These are phyloP conservation scores for Nevesoporus exiguus DNA, from an alignment of 768 basidiomycete genomes.

Conservation along the genomic window DNA sequence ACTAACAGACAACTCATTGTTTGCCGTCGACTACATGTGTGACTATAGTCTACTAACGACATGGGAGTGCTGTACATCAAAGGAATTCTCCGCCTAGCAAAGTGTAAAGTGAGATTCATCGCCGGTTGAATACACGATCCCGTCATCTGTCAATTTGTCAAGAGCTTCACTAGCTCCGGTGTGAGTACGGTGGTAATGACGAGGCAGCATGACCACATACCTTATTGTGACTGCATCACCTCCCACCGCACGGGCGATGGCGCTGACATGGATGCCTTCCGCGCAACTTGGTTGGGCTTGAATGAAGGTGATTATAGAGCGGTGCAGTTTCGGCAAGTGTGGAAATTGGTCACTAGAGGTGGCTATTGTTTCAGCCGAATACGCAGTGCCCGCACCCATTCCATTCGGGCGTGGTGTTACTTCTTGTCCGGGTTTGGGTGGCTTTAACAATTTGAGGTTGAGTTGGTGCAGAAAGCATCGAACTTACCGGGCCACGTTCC, in stretches of 20 bases:
- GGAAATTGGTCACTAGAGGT: constrained; percentile 44
- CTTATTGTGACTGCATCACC: constrained; percentile 58
- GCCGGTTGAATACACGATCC: constrained; percentile 73
- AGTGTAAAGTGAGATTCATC: constrained; percentile 78
- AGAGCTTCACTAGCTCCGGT: constrained; percentile 54
- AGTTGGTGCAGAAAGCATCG: background rate
- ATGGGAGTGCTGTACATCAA: background rate
- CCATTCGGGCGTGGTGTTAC: constrained; percentile 7
- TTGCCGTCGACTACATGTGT: too few species aligned
- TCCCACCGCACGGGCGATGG: constrained; percentile 65
- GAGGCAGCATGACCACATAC: constrained; percentile 34
- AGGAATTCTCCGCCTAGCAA: constrained; percentile 31
- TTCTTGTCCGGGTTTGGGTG: constrained; percentile 32
- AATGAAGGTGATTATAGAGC: constrained; percentile 66
- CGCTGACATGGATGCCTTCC: constrained; percentile 73
- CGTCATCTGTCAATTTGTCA: constrained; percentile 76
- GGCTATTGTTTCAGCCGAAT: constrained; percentile 36
- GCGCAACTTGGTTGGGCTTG: constrained; percentile 40
- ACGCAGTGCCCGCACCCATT: constrained; percentile 36
- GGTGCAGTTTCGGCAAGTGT: constrained; percentile 57
- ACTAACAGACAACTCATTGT: background rate
- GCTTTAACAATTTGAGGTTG: constrained; percentile 22
- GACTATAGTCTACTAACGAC: background rate
- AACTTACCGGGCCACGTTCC: constrained; percentile 62
- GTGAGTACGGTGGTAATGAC: background rate